phyloP scores from a whole-genome alignment of 2,329 filamentous ascomycete species.

The Botrytis squamosa region DNA sequence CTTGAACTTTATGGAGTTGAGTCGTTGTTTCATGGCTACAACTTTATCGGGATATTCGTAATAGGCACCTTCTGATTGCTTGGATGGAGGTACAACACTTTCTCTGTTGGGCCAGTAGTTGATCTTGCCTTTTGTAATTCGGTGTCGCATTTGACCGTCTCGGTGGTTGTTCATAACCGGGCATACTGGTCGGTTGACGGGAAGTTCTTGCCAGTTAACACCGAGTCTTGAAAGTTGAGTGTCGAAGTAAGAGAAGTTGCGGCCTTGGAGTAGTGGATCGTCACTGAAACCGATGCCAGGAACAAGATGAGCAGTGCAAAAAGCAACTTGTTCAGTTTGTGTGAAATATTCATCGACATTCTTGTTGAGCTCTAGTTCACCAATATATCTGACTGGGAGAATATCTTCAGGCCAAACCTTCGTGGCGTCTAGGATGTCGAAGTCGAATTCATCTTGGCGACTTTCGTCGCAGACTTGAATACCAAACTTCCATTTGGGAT shows the following conservation, averaged over 20 bases:
- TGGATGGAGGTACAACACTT: conserved; percentile 61
- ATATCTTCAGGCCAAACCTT: conserved; percentile 83
- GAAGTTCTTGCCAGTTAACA: conserved; percentile 73
- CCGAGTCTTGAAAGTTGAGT: conserved; percentile 70
- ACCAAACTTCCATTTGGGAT: conserved; percentile 77
- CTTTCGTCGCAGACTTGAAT: conserved; percentile 75
- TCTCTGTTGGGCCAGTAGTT: conserved; percentile 82
- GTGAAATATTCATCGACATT: conserved; percentile 81
- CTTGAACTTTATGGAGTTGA: conserved; percentile 70
- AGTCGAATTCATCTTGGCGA: conserved; percentile 61
- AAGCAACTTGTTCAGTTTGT: conserved; percentile 79
- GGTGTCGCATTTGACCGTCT: conserved; percentile 71
- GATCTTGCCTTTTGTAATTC: conserved; percentile 68
- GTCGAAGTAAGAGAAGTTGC: conserved; percentile 67
- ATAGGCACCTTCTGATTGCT: conserved; percentile 63
- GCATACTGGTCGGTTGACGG: conserved; percentile 73
- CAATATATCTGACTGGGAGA: conserved; percentile 73
- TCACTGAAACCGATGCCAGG: conserved; percentile 76
- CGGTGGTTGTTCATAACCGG: conserved; percentile 75
- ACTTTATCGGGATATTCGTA: conserved; percentile 65
- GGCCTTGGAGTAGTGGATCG: conserved; percentile 71
- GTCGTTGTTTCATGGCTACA: conserved; percentile 67
- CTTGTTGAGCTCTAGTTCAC: conserved; percentile 74
- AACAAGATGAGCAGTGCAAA: conserved; percentile 77
- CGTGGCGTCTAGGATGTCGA: conserved; percentile 78